Base-by-base conservation (phyloP, 2,329 filamentous ascomycete genomes). In the Nakataea oryzae region DNA sequence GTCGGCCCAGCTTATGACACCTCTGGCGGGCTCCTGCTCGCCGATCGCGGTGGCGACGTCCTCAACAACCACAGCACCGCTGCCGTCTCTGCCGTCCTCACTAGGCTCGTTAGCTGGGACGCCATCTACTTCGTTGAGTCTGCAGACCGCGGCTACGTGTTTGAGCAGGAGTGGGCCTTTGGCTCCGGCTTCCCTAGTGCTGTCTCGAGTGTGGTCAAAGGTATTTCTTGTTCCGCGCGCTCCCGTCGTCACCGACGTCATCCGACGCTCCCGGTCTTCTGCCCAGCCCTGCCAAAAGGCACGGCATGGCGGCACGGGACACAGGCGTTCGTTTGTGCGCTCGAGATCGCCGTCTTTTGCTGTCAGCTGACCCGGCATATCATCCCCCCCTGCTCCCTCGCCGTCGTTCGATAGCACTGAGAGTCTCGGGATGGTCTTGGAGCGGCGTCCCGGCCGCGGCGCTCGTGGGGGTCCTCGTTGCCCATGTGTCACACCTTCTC, bases 81-180 rank as follows among this genome's bases (percentile, higher is more conserved):
- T 28, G 28, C 59, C 62, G 50, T 57, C 59, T 65, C 67, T 66
- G n/a, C 74, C 64, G 68, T 88, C 1, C 73, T 78, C 17, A 74
- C 79, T 41, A 84, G 84, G 56, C 76, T 95, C 63, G 86, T 86
- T 8, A 81, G 89, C 72, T 96, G 91, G 91, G 91, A 96, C 72
- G 88, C 87, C 34, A 79, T 96, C 66, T 95, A 93, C 73, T 93
- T 87, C 69, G 76, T 87, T 63, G 81, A 85, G 66, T 72, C 79
- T 57, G 83, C 89, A 5, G 79, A 79, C 55, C 78, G 82, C 13
- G 89, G 88, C 41, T 86, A 91, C 67, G 62, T 86, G 13, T 89
- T 85, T 71, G 91, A 96, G 75, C 91, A 95, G 74, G 89, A 93
- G 74, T 95, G 90, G 90, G 91, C 90, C 0, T 95, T 93, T 75